Conservation (phyloP, 805 yeast genomes). For the Zygotorulaspora florentina region DNA sequence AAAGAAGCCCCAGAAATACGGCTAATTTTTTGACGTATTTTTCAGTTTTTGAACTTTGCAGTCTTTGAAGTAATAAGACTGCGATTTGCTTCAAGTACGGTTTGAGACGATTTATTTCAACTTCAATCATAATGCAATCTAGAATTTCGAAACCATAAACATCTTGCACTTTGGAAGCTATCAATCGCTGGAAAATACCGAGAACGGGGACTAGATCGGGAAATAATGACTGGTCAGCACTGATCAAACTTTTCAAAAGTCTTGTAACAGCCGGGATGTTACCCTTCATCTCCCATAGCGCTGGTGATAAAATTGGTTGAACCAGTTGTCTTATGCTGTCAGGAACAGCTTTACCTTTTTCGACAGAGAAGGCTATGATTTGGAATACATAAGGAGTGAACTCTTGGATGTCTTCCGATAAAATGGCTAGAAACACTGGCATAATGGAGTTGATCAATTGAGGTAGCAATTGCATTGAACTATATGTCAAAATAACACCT, state of each 20-base stretch:
- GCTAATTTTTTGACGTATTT: slow-evolving; percentile 70
- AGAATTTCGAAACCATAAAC: slow-evolving; percentile 78
- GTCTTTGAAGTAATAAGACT: slow-evolving; percentile 67
- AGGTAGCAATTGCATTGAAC: slow-evolving; percentile 31
- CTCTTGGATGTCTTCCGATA: slow-evolving; percentile 86
- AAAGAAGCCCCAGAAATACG: slow-evolving; percentile 53
- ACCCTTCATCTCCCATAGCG: slow-evolving; percentile 89
- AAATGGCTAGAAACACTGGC: slow-evolving; percentile 61
- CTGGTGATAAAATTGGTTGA: slow-evolving; percentile 82
- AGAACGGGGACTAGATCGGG: slow-evolving; percentile 68
- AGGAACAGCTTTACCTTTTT: slow-evolving; percentile 53
- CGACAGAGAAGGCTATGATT: slow-evolving; percentile 74
- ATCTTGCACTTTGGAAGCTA: slow-evolving; percentile 81
- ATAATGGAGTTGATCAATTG: slow-evolving; percentile 45
- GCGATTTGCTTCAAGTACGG: slow-evolving; percentile 69
- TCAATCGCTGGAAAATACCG: slow-evolving; percentile 94
- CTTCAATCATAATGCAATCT: slow-evolving; percentile 56
- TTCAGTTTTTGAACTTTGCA: slow-evolving; percentile 78
- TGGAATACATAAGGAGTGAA: slow-evolving; percentile 92
- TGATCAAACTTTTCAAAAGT: slow-evolving; percentile 63
- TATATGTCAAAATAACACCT: slow-evolving; percentile 64
- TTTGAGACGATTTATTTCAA: slow-evolving; percentile 48
- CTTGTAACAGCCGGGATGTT: slow-evolving; percentile 91
- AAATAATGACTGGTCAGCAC: slow-evolving; percentile 35
- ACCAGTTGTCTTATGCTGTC: slow-evolving; percentile 59